phyloP scores from a whole-genome alignment of 2,329 filamentous ascomycete genomes.

The Sclerotinia sclerotiorum region DNA sequence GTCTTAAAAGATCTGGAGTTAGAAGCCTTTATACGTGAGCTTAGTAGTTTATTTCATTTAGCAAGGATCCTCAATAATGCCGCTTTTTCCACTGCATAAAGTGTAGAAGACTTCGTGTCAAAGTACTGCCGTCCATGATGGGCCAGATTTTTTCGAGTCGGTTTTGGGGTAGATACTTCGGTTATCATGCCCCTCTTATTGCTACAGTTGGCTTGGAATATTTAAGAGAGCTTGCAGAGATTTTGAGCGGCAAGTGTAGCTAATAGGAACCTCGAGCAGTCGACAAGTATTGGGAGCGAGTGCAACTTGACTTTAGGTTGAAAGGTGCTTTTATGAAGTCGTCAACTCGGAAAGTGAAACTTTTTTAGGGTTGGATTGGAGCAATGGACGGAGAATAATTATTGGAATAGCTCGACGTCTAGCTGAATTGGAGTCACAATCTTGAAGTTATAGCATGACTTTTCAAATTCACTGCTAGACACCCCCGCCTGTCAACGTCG shows the following conservation, averaged over 20 bases:
- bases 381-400: background rate
- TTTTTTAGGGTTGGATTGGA: background rate
- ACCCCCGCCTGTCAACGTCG: background rate
- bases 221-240: background rate
- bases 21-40: background rate
- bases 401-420: background rate
- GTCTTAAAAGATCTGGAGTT: background rate
- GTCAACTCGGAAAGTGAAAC: background rate
- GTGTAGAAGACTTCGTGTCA: too few relatives aligned
- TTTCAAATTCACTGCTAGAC: background rate
- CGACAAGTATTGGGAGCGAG: fast-evolving
- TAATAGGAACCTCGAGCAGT: background rate
- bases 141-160: background rate
- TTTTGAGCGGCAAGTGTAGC: background rate
- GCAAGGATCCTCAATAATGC: too few relatives aligned
- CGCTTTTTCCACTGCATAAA: background rate
- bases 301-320: background rate
- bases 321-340: background rate
- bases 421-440: background rate
- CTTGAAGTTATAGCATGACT: background rate
- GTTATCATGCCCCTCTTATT: background rate
- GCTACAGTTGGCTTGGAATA: background rate
- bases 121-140: background rate
- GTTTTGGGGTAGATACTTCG: background rate
- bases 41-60: background rate